Conservation (phyloP, 2,329 filamentous ascomycete species). For the Harringtonia lauricola region DNA sequence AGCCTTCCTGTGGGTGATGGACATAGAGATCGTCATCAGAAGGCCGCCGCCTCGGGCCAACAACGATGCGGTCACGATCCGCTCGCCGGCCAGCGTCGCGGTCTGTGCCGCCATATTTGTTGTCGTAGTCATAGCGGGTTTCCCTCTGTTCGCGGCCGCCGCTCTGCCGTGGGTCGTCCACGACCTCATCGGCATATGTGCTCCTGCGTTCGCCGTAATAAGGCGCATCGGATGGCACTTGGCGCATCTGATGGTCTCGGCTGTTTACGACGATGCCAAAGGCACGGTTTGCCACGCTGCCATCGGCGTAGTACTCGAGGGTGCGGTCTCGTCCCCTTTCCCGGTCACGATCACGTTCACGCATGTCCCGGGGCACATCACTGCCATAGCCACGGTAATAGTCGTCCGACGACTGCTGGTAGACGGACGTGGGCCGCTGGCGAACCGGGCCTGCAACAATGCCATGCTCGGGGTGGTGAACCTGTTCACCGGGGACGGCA, state of each 20-base stretch:
- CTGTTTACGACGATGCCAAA: conserved; percentile 11
- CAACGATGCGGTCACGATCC: conserved; percentile 6
- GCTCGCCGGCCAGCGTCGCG: conserved; percentile 3
- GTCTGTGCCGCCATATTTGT: neutral
- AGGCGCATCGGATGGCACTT: neutral
- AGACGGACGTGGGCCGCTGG: conserved; percentile 20
- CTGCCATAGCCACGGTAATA: conserved; percentile 24
- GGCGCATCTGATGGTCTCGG: conserved; percentile 8
- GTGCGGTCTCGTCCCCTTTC: conserved; percentile 1
- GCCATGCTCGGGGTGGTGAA: neutral
- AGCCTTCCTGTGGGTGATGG: conserved; percentile 7
- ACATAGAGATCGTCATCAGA: conserved; percentile 10
- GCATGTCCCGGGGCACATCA: conserved; percentile 19
- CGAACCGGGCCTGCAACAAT: conserved; percentile 1
- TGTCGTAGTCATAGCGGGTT: neutral
- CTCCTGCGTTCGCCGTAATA: conserved; percentile 5
- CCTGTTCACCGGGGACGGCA: neutral
- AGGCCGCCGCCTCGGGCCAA: conserved; percentile 3
- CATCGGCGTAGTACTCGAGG: conserved; percentile 11
- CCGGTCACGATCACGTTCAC: conserved; percentile 24
- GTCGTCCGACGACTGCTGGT: conserved; percentile 30
- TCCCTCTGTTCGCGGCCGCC: conserved; percentile 1
- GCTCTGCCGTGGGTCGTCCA: neutral
- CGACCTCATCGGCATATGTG: conserved; percentile 3
- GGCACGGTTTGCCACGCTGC: conserved; percentile 7